These are phyloP conservation scores for Cyberlindnera xishuangbannaensis DNA, from an alignment of 805 yeast species.

Conservation along the genomic window DNA sequence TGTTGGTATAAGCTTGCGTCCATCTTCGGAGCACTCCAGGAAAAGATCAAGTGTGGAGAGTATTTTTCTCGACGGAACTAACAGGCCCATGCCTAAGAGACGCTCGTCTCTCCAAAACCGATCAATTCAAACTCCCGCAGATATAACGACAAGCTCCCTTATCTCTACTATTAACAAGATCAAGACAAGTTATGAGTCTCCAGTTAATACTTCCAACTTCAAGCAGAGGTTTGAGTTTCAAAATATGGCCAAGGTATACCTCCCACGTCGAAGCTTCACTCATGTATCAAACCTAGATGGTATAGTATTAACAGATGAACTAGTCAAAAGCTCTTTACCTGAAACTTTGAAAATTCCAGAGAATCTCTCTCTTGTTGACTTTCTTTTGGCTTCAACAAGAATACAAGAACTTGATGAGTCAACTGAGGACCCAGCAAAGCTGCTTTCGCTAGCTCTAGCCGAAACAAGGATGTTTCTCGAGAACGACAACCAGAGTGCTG, in stretches of 20 bases:
- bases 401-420: conserved; percentile 7
- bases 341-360: conserved; percentile 11
- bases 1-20: no score
- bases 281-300: background rate
- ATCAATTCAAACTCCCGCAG: background rate
- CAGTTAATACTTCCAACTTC: background rate
- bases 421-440: conserved; percentile 8
- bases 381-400: conserved; percentile 4
- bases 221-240: conserved; percentile 2
- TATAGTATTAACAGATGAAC: conserved; percentile 4
- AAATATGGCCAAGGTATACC: conserved; percentile 8
- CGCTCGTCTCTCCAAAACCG: background rate
- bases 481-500: conserved; percentile 6
- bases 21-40: background rate
- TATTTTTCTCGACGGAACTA: conserved; percentile 6
- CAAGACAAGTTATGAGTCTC: background rate
- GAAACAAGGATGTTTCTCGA: conserved; percentile 9
- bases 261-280: conserved; percentile 2
- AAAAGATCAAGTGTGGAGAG: background rate
- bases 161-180: conserved; percentile 8
- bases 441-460: conserved; percentile 5
- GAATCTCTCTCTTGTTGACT: conserved; percentile 7
- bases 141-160: conserved; percentile 7
- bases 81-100: conserved; percentile 1
- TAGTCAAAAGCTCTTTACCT: conserved; percentile 8